Base-by-base conservation (phyloP, 352 stramenopile species). In the Globisporangium cederbergense region DNA sequence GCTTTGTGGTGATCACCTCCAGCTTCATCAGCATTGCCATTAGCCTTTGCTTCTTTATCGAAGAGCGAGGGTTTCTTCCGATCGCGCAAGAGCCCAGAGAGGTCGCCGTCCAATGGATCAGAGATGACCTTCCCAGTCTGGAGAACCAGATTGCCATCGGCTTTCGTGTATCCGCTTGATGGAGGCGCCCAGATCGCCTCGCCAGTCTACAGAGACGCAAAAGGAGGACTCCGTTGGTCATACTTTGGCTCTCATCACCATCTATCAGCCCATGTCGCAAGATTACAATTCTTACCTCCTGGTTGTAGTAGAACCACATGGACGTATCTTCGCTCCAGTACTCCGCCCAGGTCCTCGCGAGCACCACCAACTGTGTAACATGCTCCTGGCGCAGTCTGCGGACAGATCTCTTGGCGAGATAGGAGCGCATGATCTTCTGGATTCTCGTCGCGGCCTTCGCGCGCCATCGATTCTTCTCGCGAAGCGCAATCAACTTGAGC, bases 231-330 rank as follows among this genome's bases (percentile, higher is more conserved):
- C 14, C 16, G 38, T 74, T 51, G 71, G 46, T 54, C 36, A 56
- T 51, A 16, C 20, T n/a, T 52, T 30, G 8, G 46, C n/a, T 30
- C 46, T 16, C n/a, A 30, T 30, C n/a, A 16, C 1, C 9, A 42
- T 42, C 25, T 1, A n/a, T 18, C 18, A 58, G 20, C 18, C 8
- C 13, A 59, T 49, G n/a, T 10, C 18, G 13, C 43, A 49, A 20
- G 14, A 28, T 6, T 11, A 20, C 14, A 54, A 53, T 2, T 25
- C 14, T 30, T 58, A 86, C 79, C 59, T 80, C 64, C 47, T 83
- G 74, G 49, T 90, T 86, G 77, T 91, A 90, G 65, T 91, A 95
- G 66, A 91, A 90, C 82, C 80, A 95, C 46, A 80, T 75, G 7
- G 73, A 70, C 0, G 77, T 68, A 28, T 95, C 81, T 40, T 95